Evolutionary conservation across 306 rosid species (phyloP), one percentile per base, ranked within the genome.

Genomic region (Carpinus viminea): DNA sequence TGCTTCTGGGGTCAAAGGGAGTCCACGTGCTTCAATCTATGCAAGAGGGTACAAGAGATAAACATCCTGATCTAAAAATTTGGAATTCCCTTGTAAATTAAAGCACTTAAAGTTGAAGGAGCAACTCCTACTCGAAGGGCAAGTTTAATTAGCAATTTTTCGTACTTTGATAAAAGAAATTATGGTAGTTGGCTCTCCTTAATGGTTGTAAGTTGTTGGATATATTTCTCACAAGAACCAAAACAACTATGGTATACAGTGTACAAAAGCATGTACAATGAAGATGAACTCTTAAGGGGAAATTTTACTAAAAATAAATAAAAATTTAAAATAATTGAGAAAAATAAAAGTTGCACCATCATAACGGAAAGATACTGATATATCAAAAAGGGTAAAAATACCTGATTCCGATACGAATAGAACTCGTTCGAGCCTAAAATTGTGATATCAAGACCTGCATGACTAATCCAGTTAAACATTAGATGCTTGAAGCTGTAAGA

Each of bases 401-500:
- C 98, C 89, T 90, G 95, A 81, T 87, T 82, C n/a, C 97, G 85
- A 76, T 91, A 95, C 3, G 99, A 95, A 85, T 95, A 95, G 65
- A 95, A 95, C 79, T 91, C 96, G 62, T 95, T 95, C 90, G 89
- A 78, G 68, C 99, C 99, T 86, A 95, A 83, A 83, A 95, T 90
- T 47, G 98, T 95, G 85, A 95, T 90, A 78, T 93, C 91, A 72
- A 95, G 93, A 86, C 98, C 99, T 95, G 85, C 87, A 73, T 11
- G 62, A 80, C 68, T 47, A 90, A 81, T 73, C 74, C 75, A 77
- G 80, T 57, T 74, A 78, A 82, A 60, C 72, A 85, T 76, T 43
- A 79, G 71, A 76, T 48, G 72, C 8, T 61, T 54, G 61, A 77
- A 76, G 76, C 5, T 51, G 17, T 20, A 47, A 10, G 36, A 7